These are phyloP conservation scores for Xylariaceae sp. DNA, from an alignment of 2,329 filamentous ascomycete species.

Conservation along the genomic window DNA sequence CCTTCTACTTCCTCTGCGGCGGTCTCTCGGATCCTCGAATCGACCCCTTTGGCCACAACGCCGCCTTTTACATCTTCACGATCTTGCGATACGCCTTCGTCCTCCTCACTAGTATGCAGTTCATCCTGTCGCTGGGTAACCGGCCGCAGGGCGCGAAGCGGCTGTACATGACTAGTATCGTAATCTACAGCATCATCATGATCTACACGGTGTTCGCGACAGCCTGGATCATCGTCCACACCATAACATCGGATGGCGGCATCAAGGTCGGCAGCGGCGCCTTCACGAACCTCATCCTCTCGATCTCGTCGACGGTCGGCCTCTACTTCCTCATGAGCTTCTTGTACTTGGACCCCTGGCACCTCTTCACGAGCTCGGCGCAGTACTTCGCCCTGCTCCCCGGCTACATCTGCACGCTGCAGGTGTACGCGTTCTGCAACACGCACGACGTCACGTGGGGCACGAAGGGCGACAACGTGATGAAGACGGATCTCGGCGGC, in stretches of 20 bases:
- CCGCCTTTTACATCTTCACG: slow-evolving; percentile 80
- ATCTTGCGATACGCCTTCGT: slow-evolving; percentile 80
- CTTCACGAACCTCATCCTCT: slow-evolving; percentile 92
- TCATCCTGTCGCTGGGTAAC: slow-evolving; percentile 94
- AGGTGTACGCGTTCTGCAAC: slow-evolving; percentile 99
- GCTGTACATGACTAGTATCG: slow-evolving; percentile 81
- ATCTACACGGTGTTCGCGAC: slow-evolving; percentile 85
- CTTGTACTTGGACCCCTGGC: slow-evolving; percentile 96
- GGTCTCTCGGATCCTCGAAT: slow-evolving; percentile 72
- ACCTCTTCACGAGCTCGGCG: slow-evolving; percentile 88
- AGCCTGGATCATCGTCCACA: slow-evolving; percentile 82
- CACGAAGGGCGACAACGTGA: slow-evolving; percentile 95
- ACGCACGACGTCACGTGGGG: slow-evolving; percentile 99
- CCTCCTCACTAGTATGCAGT: slow-evolving; percentile 87
- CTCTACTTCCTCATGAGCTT: slow-evolving; percentile 96
- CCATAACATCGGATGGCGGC: slow-evolving; percentile 46
- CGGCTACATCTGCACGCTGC: slow-evolving; percentile 91
- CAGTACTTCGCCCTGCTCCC: slow-evolving; percentile 94
- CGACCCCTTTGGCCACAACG: slow-evolving; percentile 87
- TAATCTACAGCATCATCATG: slow-evolving; percentile 94
- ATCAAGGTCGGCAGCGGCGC: slow-evolving; percentile 73
- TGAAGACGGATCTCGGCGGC: slow-evolving; percentile 84
- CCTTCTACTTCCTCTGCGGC: slow-evolving; percentile 96
- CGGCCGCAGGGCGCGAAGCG: slow-evolving; percentile 90
- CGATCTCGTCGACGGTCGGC: slow-evolving; percentile 80